phyloP scores from a whole-genome alignment of 352 stramenopile genomes.

The Aphanomyces stellatus region DNA sequence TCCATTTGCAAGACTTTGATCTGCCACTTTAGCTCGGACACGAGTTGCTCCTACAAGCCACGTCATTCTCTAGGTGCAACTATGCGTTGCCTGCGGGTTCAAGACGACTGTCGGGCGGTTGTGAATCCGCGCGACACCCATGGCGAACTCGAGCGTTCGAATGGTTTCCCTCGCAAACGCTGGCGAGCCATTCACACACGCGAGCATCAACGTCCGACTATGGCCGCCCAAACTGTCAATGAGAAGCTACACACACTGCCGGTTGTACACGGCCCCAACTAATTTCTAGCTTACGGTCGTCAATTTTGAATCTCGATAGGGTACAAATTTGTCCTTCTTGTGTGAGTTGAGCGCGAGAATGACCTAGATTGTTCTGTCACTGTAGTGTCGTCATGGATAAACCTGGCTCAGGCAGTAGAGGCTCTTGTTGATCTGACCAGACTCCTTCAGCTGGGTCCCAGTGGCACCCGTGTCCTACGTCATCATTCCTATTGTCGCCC shows the following conservation, averaged over 20 bases:
- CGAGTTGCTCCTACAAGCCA: conserved; percentile 48
- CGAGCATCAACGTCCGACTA: conserved; percentile 73
- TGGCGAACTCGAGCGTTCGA: conserved; percentile 66
- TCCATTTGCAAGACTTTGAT: conserved; percentile 58
- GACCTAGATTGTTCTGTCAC: conserved; percentile 21
- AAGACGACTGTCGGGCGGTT: conserved; percentile 54
- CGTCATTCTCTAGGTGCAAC: not conserved
- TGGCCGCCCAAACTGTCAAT: conserved; percentile 62
- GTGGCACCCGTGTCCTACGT: conserved; percentile 50
- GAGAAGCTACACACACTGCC: conserved; percentile 31
- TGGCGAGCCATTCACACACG: conserved; percentile 50
- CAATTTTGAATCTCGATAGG: conserved; percentile 54
- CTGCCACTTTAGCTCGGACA: conserved; percentile 54
- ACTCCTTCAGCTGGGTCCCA: conserved; percentile 58
- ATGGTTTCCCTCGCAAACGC: conserved; percentile 53
- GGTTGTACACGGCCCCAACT: too few relatives aligned
- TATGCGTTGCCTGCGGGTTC: conserved; percentile 39
- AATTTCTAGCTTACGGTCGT: not conserved
- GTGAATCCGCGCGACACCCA: conserved; percentile 74
- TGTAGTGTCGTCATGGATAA: not conserved
- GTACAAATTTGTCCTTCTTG: conserved; percentile 48
- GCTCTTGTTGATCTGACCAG: conserved; percentile 71
- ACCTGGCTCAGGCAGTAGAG: conserved; percentile 58
- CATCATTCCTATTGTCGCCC: too few relatives aligned
- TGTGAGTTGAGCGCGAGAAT: conserved; percentile 61